Conservation (phyloP, 139 green algal species). For the Asterochloris erici region DNA sequence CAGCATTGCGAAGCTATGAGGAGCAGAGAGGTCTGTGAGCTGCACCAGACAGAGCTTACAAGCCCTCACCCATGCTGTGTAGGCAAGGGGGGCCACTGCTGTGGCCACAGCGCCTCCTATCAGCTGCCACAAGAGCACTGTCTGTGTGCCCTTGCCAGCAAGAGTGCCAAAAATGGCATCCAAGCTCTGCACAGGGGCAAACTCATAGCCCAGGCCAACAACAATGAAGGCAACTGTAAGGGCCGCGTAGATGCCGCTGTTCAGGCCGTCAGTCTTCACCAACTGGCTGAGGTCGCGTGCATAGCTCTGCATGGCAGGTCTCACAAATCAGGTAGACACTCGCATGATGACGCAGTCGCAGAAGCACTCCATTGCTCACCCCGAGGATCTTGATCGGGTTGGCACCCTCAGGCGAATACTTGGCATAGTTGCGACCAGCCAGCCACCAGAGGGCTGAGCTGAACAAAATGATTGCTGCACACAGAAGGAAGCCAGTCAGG, state of each 20-base stretch:
- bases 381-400: constrained; percentile 19
- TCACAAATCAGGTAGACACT: background rate
- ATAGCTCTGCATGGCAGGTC: constrained; percentile 13
- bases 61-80: constrained; percentile 11
- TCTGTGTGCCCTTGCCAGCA: background rate
- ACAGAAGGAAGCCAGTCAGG: background rate
- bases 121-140: constrained; percentile 18
- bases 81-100: constrained; percentile 14
- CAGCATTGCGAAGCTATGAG: background rate
- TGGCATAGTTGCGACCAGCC: constrained; percentile 24
- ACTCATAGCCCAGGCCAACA: constrained; percentile 10
- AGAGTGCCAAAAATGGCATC: constrained; percentile 2
- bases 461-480: background rate
- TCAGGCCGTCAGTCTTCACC: constrained; percentile 10
- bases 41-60: background rate
- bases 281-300: constrained; percentile 4
- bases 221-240: constrained; percentile 16
- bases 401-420: constrained; percentile 19
- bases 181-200: constrained; percentile 8
- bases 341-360: background rate
- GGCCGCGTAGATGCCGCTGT: constrained; percentile 13
- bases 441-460: constrained; percentile 15
- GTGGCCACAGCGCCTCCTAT: constrained; percentile 21
- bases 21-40: background rate
- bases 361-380: background rate